These are phyloP conservation scores for Cercospora beticola DNA, from an alignment of 2,329 filamentous ascomycete species.

Conservation along the genomic window DNA sequence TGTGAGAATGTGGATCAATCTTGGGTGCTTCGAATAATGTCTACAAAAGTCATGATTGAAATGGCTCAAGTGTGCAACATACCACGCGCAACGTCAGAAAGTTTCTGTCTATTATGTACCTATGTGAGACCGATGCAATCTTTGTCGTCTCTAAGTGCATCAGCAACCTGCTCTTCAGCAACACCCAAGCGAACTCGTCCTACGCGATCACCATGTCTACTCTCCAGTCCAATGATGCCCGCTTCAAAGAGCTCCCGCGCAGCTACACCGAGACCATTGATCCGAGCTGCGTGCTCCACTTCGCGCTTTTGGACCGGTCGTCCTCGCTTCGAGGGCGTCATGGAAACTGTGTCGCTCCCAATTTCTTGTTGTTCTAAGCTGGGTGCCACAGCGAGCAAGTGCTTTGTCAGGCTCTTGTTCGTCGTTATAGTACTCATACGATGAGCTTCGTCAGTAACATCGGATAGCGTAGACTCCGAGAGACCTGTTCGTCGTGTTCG, in stretches of 20 bases:
- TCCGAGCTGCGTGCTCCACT: constrained; percentile 45
- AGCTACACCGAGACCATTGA: constrained; percentile 65
- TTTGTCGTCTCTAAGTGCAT: constrained; percentile 83
- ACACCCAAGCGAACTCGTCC: constrained; percentile 84
- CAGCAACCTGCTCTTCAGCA: constrained; percentile 84
- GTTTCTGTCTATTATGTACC: not conserved
- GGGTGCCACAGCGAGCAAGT: constrained; percentile 52
- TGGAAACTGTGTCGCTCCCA: constrained; percentile 32
- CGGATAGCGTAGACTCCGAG: constrained; percentile 81
- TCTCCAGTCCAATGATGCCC: constrained; percentile 82
- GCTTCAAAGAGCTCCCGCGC: constrained; percentile 82
- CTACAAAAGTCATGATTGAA: not conserved
- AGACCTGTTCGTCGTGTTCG: constrained; percentile 80
- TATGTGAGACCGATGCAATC: constrained; percentile 77
- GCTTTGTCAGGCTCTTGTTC: constrained; percentile 60
- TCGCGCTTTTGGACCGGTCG: constrained; percentile 36
- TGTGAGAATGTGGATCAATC: not conserved
- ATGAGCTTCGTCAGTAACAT: constrained; percentile 83
- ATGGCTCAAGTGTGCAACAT: not conserved
- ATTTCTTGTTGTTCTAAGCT: constrained; percentile 30
- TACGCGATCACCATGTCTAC: constrained; percentile 73
- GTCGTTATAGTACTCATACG: constrained; percentile 62
- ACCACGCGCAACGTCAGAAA: not conserved
- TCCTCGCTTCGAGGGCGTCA: constrained; percentile 36
- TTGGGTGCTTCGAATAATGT: not conserved